A percentile compares a stretch with the other conserved stretches of the same genome.
These are phyloP conservation scores for Talaromyces sp. DNA, from an alignment of 2,329 filamentous ascomycete genomes.

Conservation along the genomic window DNA sequence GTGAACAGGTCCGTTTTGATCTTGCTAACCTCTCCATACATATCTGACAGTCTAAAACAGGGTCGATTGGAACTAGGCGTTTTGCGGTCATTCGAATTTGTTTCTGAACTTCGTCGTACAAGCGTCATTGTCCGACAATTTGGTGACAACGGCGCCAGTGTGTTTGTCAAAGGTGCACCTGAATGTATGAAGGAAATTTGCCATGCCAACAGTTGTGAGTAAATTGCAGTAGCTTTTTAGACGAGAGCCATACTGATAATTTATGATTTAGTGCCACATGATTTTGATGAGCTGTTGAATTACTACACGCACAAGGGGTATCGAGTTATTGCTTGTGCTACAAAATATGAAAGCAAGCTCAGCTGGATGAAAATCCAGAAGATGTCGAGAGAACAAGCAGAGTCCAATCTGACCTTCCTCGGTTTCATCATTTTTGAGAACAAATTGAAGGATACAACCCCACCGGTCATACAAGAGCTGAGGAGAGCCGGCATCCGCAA, in stretches of 20 bases:
- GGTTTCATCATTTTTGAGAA: constrained; percentile 99
- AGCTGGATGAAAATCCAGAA: constrained; percentile 94
- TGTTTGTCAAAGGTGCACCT: constrained; percentile 94
- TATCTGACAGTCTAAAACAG: constrained; percentile 13
- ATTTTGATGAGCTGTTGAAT: constrained; percentile 83
- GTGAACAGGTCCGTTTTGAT: constrained; percentile 5
- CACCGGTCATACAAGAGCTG: constrained; percentile 75
- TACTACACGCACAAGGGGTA: constrained; percentile 95
- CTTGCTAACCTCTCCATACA: not conserved
- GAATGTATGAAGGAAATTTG: constrained; percentile 97
- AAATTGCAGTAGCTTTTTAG: not conserved
- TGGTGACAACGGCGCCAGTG: constrained; percentile 72
- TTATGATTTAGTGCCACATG: constrained; percentile 56
- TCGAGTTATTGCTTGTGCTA: constrained; percentile 91
- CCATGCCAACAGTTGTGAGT: constrained; percentile 67
- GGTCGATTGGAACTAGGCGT: constrained; percentile 76
- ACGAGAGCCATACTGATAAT: not conserved
- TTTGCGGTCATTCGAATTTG: constrained; percentile 86
- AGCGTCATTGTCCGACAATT: constrained; percentile 90
- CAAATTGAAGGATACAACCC: constrained; percentile 86
- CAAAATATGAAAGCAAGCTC: constrained; percentile 77
- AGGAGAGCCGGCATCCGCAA: constrained; percentile 75
- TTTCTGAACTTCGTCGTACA: constrained; percentile 83
- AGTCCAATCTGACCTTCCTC: constrained; percentile 76
- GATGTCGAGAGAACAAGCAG: constrained; percentile 80